Percentiles rank a stretch among this genome's conserved stretches.
phyloP scores from a whole-genome alignment of 2,329 filamentous ascomycete genomes.

The Thelonectria discophora region DNA sequence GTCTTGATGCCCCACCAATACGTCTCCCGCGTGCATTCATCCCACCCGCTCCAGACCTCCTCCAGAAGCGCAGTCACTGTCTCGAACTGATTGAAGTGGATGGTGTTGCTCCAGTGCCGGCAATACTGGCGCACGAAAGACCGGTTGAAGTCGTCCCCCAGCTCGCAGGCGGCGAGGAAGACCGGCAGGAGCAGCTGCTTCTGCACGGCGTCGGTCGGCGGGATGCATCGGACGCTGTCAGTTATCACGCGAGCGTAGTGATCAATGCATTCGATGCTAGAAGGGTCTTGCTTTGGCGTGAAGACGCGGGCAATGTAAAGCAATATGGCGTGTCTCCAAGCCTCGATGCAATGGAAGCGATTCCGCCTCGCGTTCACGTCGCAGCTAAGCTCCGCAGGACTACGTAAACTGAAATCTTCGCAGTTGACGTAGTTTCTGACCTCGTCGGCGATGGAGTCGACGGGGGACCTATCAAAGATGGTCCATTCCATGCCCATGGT shows the following conservation, averaged over 20 bases:
- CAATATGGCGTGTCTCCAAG: conserved; percentile 14
- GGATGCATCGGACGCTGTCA: conserved; percentile 11
- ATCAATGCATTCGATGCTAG: conserved; percentile 2
- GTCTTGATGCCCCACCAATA: conserved; percentile 19
- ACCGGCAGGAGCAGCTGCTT: conserved; percentile 10
- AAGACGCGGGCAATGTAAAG: conserved; percentile 14
- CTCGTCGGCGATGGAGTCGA: conserved; percentile 6
- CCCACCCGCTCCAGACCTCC: conserved; percentile 11
- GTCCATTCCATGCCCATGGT: conserved; percentile 8
- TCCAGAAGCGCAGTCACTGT: conserved; percentile 8
- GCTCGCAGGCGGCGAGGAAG: conserved; percentile 6
- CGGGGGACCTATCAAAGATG: conserved; percentile 8
- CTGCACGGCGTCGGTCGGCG: conserved; percentile 4
- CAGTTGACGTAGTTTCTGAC: conserved; percentile 16
- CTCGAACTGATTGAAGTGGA: conserved; percentile 13
- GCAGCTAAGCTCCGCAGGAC: neutral
- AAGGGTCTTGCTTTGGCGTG: conserved; percentile 3
- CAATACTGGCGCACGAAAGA: conserved; percentile 4
- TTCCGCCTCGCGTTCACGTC: conserved; percentile 10
- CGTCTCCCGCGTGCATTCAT: neutral
- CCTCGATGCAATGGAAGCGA: conserved; percentile 18
- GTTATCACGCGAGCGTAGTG: conserved; percentile 7
- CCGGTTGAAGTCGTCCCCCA: conserved; percentile 11
- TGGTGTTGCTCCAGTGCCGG: conserved; percentile 5
- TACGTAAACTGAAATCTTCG: neutral